These are phyloP conservation scores for Lepidium campestre DNA, from an alignment of 441 rosid genomes.

Conservation along the genomic window DNA sequence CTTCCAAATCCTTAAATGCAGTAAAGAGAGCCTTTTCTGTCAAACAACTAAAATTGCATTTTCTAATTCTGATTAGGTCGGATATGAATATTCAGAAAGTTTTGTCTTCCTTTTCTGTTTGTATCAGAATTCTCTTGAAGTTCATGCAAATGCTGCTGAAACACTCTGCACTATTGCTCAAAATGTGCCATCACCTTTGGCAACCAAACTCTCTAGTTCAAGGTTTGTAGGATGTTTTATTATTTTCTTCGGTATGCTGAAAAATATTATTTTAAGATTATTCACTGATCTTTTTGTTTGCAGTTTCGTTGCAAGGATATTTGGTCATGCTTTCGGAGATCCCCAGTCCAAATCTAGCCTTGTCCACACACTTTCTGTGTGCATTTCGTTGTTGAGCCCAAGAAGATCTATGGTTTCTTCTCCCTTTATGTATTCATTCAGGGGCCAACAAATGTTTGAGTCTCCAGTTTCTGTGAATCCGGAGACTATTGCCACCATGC, in stretches of 20 bases:
- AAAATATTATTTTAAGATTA: not conserved
- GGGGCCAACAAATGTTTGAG: conserved; percentile 81
- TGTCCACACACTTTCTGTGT: conserved; percentile 90
- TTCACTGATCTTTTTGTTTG: conserved; percentile 12
- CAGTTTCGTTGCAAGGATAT: conserved; percentile 91
- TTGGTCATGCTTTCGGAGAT: conserved; percentile 85
- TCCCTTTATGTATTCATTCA: conserved; percentile 78
- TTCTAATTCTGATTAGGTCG: not conserved
- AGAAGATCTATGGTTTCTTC: conserved; percentile 71
- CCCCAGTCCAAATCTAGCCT: conserved; percentile 87
- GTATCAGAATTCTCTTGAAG: conserved; percentile 73
- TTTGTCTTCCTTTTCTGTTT: conserved; percentile 19
- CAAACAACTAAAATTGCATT: not conserved
- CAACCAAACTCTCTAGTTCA: conserved; percentile 82
- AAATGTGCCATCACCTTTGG: conserved; percentile 85
- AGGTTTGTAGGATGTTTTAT: conserved; percentile 42
- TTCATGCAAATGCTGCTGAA: conserved; percentile 93
- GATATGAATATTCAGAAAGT: conserved; percentile 14
- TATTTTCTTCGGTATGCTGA: not conserved
- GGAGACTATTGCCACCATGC: conserved; percentile 89
- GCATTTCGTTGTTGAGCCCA: conserved; percentile 95
- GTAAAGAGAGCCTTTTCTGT: not conserved
- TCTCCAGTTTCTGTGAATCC: conserved; percentile 73
- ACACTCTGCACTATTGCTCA: conserved; percentile 86
- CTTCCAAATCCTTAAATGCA: not conserved